Percentiles rank a stretch among this genome's conserved stretches.
These are phyloP conservation scores for Mariannaea sp. DNA, from an alignment of 2,329 filamentous ascomycete species.

Conservation along the genomic window DNA sequence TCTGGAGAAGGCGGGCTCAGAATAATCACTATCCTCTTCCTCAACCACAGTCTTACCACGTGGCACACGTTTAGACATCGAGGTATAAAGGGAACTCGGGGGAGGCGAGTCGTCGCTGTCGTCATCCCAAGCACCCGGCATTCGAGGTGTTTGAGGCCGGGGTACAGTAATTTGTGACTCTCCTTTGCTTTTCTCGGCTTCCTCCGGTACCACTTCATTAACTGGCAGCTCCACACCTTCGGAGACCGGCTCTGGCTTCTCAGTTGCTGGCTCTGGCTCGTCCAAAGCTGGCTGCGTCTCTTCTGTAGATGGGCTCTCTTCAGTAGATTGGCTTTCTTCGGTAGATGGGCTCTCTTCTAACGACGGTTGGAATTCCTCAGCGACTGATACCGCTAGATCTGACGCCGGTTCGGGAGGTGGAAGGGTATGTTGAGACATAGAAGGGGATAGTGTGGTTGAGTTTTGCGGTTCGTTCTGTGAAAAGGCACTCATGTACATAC, in stretches of 20 bases:
- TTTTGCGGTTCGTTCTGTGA: conserved; percentile 51
- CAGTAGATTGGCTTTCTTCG: no score
- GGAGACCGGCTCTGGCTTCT: neutral
- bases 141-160: conserved; percentile 34
- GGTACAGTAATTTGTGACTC: neutral
- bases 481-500: conserved; percentile 83
- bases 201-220: neutral
- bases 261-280: neutral
- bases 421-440: conserved; percentile 16
- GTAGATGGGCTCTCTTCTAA: neutral
- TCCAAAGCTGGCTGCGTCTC: neutral
- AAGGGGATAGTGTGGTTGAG: conserved; percentile 4
- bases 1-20: conserved; percentile 39
- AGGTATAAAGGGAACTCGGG: conserved; percentile 16
- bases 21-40: conserved; percentile 33
- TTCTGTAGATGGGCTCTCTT: neutral
- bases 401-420: conserved; percentile 4
- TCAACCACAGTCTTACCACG: conserved; percentile 15
- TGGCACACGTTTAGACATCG: conserved; percentile 13
- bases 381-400: neutral
- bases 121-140: conserved; percentile 60
- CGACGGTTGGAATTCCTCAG: neutral
- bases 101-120: conserved; percentile 37
- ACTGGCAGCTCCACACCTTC: neutral
- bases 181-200: neutral